Base-by-base conservation (phyloP, 2,329 filamentous ascomycete species). In the Alternaria gansuensis region DNA sequence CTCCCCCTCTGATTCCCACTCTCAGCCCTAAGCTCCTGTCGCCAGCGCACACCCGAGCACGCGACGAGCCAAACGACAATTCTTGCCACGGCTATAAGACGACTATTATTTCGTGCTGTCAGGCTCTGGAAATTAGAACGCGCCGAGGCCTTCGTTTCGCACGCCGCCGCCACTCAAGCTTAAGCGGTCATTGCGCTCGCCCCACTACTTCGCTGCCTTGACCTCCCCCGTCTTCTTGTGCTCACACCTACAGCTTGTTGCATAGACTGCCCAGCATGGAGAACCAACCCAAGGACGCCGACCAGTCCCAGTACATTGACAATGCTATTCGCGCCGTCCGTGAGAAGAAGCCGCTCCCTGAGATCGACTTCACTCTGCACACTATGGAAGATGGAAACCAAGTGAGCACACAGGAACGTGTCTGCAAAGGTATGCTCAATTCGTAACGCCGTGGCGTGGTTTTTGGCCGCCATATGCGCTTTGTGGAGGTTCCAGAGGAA, bases 341-440 rank as follows among this genome's bases (percentile, higher is more conserved):
- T 78, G 88, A 97, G 73, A 98, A 98, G 89, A 94, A 91, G 83
- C 93, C 94, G 54, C 85, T 96, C 50, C 95, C 95, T 58, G 94
- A 98, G 84, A 98, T 99, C 75, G 95, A 99, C 83, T 99, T 99
- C 79, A 96, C 92, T 56, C 88, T 99, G 75, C 95, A 99, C 80
- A 95, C 91, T 63, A 97, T 98, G 94, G 95, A 99, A 79, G 95
- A 99, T 84, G 92, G 92, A 75, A 89, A 87, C 53, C 92, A 97
- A 82, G 95, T 99, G 77, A 98, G 87, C 87, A 99, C 95, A 63
- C 82, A 90, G 77, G 95, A 99, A 82, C 88, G 95, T 78, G 95
- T 99, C 62, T 97, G 94, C 85, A 99, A 98, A 93, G 95, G 95
- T 98, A 87, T 48, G 71, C 51, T 61, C 37, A 52, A 46, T 62